Percentiles rank a stretch among this genome's conserved stretches.
These are phyloP conservation scores for Zopfochytrium polystomum DNA, from an alignment of 371 early-diverging fungal species.

Conservation along the genomic window DNA sequence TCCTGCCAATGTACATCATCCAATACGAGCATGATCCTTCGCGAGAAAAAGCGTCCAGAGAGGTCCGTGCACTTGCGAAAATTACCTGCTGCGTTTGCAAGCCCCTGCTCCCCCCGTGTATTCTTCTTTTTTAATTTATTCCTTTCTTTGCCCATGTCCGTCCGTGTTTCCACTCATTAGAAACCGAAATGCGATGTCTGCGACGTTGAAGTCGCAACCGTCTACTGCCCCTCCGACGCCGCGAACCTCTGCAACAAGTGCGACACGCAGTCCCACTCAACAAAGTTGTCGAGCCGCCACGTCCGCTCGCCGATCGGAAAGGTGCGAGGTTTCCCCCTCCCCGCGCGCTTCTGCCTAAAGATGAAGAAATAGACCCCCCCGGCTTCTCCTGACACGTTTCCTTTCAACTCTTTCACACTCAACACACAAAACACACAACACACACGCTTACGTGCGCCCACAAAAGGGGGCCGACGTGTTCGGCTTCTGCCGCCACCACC, in stretches of 20 bases:
- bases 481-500: constrained; percentile 54
- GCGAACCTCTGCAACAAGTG: constrained; percentile 57
- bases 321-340: too few relatives aligned
- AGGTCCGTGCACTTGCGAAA: constrained; percentile 36
- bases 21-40: constrained; percentile 47
- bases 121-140: too few relatives aligned
- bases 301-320: constrained; percentile 52
- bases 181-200: constrained; percentile 57
- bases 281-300: constrained; percentile 50
- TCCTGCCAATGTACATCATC: constrained; percentile 51
- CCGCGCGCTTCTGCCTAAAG: too few relatives aligned
- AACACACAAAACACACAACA: too few relatives aligned
- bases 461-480: constrained; percentile 49
- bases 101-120: neutral
- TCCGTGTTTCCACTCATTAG: too few relatives aligned
- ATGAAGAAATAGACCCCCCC: too few relatives aligned
- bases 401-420: too few relatives aligned
- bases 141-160: too few relatives aligned
- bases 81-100: neutral
- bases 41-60: constrained; percentile 43
- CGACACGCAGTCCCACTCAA: constrained; percentile 46
- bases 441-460: neutral
- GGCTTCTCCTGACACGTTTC: too few relatives aligned
- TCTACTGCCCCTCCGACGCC: constrained; percentile 53
- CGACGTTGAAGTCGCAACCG: constrained; percentile 47